Conservation (phyloP, 352 stramenopile species). For the Plasmopara viticola region DNA sequence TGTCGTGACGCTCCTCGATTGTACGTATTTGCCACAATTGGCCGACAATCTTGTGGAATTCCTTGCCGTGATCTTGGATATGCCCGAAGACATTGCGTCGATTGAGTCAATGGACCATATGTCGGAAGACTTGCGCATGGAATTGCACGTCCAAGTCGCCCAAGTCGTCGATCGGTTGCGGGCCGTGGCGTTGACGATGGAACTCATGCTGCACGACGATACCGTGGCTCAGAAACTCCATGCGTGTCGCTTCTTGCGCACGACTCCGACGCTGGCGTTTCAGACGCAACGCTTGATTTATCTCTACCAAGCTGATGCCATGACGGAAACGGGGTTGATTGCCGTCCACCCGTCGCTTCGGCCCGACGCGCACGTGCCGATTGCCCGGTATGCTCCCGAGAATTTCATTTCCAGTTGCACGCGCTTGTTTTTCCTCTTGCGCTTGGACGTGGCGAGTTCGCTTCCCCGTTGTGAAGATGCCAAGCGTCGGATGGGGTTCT, state of each 20-base stretch:
- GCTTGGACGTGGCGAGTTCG: constrained; percentile 56
- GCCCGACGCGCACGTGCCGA: constrained; percentile 24
- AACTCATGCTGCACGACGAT: constrained; percentile 55
- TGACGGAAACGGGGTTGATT: constrained; percentile 50
- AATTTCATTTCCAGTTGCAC: constrained; percentile 75
- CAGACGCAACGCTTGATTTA: constrained; percentile 65
- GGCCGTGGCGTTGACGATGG: constrained; percentile 36
- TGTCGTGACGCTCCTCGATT: constrained; percentile 49
- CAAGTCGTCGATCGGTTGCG: constrained; percentile 53
- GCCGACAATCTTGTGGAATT: constrained; percentile 68
- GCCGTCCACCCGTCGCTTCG: constrained; percentile 23
- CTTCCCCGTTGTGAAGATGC: constrained; percentile 78
- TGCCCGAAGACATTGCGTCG: constrained; percentile 61
- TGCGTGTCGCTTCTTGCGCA: constrained; percentile 53
- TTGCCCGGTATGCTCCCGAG: constrained; percentile 41
- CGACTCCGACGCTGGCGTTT: constrained; percentile 48
- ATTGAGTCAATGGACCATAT: constrained; percentile 35
- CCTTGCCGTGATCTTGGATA: constrained; percentile 65
- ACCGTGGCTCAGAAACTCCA: constrained; percentile 42
- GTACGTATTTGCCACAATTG: constrained; percentile 51
- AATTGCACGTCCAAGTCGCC: constrained; percentile 63
- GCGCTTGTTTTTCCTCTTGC: constrained; percentile 75
- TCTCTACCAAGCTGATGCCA: constrained; percentile 61
- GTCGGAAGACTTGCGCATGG: constrained; percentile 43
- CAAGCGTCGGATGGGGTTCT: constrained; percentile 83